Base-by-base conservation (phyloP, 257 asterid genomes). In the Fraxinus quadrangulata region DNA sequence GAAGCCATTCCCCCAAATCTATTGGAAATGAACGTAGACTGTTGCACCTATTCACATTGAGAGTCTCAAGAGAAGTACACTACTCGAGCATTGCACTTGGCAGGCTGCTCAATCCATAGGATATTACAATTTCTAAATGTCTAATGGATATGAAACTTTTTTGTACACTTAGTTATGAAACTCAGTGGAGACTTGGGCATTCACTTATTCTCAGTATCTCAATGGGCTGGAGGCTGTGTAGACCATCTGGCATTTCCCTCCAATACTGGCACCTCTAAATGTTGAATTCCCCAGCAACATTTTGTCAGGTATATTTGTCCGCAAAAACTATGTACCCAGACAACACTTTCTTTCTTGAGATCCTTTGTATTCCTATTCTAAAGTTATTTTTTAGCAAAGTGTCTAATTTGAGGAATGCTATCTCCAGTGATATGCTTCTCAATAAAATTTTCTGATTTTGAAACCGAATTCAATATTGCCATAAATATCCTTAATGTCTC, bases 21-120 rank as follows among this genome's bases (percentile, higher is more conserved):
- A 16, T 17, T 23, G 80, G 71, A 6, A 49, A 73, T 6, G 80
- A 42, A 16, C 21, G 49, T 11, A 83, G 72, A 72, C 72, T 59
- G 8, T 2, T 12, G 33, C 83, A 71, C 0, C 1, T 0, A 3
- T 70, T 45, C 4, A 0, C 45, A 9, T 9, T 0, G 40, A 84
- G 19, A 2, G 0, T 0, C 23, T 23, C 8, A 1, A 77, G 71
- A 71, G 77, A 63, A 7, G 30, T 19, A 26, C 80, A 74, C 0
- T 66, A 28, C 17, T 49, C 61, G 11, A 77, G 4, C 72, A 77
- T 72, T 76, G 61, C 73, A 19, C 80, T 78, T 26, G 83, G 63
- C 14, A 83, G 30, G 54, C 33, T 49, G 1, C 31, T 71, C 75
- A 83, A 51, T n/a, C n/a, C 34, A 0, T 66, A n/a, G 66, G 83